Percentiles rank a stretch among this genome's conserved stretches.
Conservation (phyloP, 805 yeast species). For the Saccharomycopsis sp. region DNA sequence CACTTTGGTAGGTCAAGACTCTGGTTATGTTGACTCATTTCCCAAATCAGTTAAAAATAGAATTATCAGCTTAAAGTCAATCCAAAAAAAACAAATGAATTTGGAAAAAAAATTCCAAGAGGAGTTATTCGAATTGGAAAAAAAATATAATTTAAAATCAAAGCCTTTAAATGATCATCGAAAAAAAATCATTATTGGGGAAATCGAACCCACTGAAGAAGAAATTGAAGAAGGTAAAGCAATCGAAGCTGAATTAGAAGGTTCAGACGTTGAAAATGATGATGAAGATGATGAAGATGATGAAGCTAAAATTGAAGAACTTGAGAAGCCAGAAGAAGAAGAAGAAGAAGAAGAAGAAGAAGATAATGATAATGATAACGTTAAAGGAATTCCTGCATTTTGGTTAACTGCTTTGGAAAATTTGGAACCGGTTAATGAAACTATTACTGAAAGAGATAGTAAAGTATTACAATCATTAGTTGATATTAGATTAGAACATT, state of each 20-base stretch:
- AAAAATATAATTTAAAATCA: constrained; percentile 61
- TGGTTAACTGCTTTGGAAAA: constrained; percentile 96
- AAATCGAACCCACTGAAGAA: constrained; percentile 61
- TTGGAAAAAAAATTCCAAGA: constrained; percentile 87
- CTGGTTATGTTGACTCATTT: constrained; percentile 74
- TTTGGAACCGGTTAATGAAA: constrained; percentile 67
- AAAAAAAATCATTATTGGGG: constrained; percentile 61
- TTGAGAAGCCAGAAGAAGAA: constrained; percentile 28
- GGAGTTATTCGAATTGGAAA: constrained; percentile 79
- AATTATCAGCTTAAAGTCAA: constrained; percentile 69
- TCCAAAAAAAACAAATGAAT: constrained; percentile 70
- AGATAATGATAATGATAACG: constrained; percentile 35
- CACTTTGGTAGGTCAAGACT: constrained; percentile 70
- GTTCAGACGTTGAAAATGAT: constrained; percentile 31
- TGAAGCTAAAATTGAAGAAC: constrained; percentile 29
- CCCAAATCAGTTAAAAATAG: constrained; percentile 66
- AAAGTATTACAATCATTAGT: constrained; percentile 62
- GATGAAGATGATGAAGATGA: constrained; percentile 34
- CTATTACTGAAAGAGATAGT: constrained; percentile 81
- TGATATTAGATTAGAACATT: constrained; percentile 70
- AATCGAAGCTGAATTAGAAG: constrained; percentile 46
- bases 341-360: constrained; percentile 31
- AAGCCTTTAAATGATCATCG: constrained; percentile 70
- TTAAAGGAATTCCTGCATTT: constrained; percentile 81
- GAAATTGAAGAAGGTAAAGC: constrained; percentile 74